Evolutionary conservation across 805 yeast species (phyloP).

Genomic region (Sugiyamaella boreocaroliniensis): DNA sequence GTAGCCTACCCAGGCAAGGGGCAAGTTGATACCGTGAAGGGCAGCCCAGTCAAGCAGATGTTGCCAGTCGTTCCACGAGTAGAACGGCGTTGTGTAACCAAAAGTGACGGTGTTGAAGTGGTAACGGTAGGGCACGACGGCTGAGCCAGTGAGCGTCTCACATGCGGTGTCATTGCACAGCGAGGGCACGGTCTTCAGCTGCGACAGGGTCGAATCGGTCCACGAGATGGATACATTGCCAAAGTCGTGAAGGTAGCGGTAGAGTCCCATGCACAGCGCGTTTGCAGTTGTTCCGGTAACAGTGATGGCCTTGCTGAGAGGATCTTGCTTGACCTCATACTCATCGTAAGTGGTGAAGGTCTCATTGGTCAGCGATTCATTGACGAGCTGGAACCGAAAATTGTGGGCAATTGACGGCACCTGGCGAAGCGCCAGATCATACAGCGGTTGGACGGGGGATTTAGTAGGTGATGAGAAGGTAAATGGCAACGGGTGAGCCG

Average conservation of each 20-base stretch:
- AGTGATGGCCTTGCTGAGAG: constrained; percentile 1
- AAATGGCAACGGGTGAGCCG: not conserved
- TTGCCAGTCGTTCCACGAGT: constrained; percentile 14
- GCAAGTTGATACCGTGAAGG: constrained; percentile 10
- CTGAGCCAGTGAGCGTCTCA: constrained; percentile 4
- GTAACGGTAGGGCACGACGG: constrained; percentile 10
- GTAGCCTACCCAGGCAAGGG: constrained; percentile 16
- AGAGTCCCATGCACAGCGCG: constrained; percentile 10
- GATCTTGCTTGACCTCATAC: constrained; percentile 8
- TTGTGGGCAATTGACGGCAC: not conserved
- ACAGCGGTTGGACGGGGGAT: not conserved
- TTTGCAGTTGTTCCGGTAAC: constrained; percentile 6
- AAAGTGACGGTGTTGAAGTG: constrained; percentile 16
- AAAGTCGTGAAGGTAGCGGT: constrained; percentile 9
- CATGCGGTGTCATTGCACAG: constrained; percentile 1
- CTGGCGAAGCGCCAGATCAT: not conserved
- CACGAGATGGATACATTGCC: constrained; percentile 12
- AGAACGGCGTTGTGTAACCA: constrained; percentile 15
- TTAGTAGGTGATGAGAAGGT: not conserved
- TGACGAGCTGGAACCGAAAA: not conserved
- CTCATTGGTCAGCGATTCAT: not conserved
- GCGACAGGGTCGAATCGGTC: constrained; percentile 6
- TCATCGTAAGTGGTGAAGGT: not conserved
- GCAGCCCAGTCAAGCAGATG: constrained; percentile 14
- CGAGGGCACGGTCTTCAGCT: constrained; percentile 6